These are phyloP conservation scores for Lichina pygmaea DNA, from an alignment of 495 filamentous ascomycete species.

Conservation along the genomic window DNA sequence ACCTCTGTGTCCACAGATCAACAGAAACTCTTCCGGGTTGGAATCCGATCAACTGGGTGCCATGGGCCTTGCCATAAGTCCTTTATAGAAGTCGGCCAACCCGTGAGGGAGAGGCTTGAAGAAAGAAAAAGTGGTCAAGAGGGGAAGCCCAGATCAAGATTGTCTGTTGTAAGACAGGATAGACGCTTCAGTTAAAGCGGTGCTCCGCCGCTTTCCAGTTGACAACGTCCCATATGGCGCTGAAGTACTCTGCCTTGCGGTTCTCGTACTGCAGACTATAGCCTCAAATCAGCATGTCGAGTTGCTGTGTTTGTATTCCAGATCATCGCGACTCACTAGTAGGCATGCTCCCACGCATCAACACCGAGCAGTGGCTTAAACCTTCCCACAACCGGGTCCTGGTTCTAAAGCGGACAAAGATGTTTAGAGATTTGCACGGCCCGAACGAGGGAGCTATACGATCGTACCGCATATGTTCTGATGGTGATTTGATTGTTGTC, in stretches of 20 bases:
- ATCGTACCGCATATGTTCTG: conserved; percentile 41
- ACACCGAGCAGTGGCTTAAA: conserved; percentile 72
- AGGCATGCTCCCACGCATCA: conserved; percentile 93
- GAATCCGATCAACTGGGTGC: too few relatives aligned
- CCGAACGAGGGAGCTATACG: background rate
- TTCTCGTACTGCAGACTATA: conserved; percentile 71
- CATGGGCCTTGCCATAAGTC: background rate
- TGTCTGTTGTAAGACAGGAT: background rate
- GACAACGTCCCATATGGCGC: conserved; percentile 86
- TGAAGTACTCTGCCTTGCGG: conserved; percentile 95
- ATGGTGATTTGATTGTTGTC: conserved; percentile 47
- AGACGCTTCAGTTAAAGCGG: conserved; percentile 29
- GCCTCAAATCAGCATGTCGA: background rate
- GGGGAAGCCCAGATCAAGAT: too few relatives aligned
- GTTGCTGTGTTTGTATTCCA: background rate
- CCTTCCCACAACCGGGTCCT: conserved; percentile 77
- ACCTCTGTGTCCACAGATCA: too few relatives aligned
- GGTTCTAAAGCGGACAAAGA: conserved; percentile 27
- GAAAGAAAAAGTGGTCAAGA: too few relatives aligned
- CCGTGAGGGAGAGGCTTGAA: too few relatives aligned
- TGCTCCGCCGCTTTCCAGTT: conserved; percentile 93
- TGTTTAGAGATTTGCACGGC: background rate
- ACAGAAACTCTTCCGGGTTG: too few relatives aligned
- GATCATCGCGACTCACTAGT: conserved; percentile 23
- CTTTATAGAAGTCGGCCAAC: too few relatives aligned